Conservation (phyloP, 768 basidiomycete genomes). For the Russula ochroleuca region DNA sequence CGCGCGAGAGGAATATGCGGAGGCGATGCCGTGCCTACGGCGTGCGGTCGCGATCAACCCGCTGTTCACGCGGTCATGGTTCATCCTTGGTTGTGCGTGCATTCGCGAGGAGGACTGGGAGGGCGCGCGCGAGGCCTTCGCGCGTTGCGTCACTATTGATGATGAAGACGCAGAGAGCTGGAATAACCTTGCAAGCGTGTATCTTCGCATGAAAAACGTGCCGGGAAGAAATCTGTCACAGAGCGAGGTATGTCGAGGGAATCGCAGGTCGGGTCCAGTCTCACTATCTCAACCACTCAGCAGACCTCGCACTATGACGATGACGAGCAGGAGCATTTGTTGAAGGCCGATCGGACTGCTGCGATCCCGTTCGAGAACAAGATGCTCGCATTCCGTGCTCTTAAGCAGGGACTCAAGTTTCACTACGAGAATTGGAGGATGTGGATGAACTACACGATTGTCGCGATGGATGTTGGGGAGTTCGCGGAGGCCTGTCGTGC, state of each 20-base stretch:
- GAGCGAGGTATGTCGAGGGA: conserved; percentile 29
- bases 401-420: conserved; percentile 82
- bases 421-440: conserved; percentile 93
- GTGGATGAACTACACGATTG: conserved; percentile 97
- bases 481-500: conserved; percentile 84
- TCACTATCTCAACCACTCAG: background rate
- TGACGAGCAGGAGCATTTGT: background rate
- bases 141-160: conserved; percentile 82
- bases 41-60: conserved; percentile 87
- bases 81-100: conserved; percentile 89
- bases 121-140: conserved; percentile 78
- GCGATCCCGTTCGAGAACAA: conserved; percentile 67
- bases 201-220: conserved; percentile 67
- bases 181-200: conserved; percentile 95
- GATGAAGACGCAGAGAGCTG: conserved; percentile 98
- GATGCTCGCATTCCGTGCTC: conserved; percentile 84
- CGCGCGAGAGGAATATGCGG: conserved; percentile 54
- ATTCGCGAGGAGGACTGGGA: conserved; percentile 82
- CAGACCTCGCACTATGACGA: conserved; percentile 5
- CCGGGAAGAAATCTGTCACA: conserved; percentile 35
- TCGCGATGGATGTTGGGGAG: conserved; percentile 90
- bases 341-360: conserved; percentile 19
- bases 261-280: background rate
- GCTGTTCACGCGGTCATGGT: conserved; percentile 84
- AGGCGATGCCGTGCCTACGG: conserved; percentile 62